A percentile compares a stretch with the other conserved stretches of the same genome.
Conservation (phyloP, 768 basidiomycete genomes). For the Porphyrellus cyaneotinctus region DNA sequence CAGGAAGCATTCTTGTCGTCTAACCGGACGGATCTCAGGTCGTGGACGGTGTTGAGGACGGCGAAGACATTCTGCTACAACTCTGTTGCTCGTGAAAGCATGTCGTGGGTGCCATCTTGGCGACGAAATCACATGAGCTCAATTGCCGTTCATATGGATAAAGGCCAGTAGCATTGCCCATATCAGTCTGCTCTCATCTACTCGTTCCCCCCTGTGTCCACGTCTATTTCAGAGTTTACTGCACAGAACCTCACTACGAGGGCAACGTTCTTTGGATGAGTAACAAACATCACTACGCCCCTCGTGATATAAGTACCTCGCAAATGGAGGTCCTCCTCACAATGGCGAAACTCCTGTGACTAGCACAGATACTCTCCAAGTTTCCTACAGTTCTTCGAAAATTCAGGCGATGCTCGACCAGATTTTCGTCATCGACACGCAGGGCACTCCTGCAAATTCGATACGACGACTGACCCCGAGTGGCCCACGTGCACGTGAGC, state of each 20-base stretch:
- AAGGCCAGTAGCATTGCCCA: too few relatives aligned
- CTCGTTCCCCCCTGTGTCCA: slow-evolving; percentile 32
- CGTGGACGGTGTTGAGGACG: slow-evolving; percentile 41
- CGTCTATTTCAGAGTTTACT: slow-evolving; percentile 24
- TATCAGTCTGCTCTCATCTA: slow-evolving; percentile 36
- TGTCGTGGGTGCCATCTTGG: slow-evolving; percentile 49
- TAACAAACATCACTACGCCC: slow-evolving; percentile 37
- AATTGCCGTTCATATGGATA: too few relatives aligned
- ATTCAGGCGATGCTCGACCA: slow-evolving; percentile 45
- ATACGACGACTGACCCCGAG: slow-evolving; percentile 33
- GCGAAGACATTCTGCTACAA: slow-evolving; percentile 43
- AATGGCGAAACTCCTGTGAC: slow-evolving; percentile 38
- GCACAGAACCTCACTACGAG: slow-evolving; percentile 33
- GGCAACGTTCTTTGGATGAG: slow-evolving; percentile 50
- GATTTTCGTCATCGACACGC: slow-evolving; percentile 39
- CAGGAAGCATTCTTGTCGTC: slow-evolving; percentile 32
- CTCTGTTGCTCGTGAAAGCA: slow-evolving; percentile 45
- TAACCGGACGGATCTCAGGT: slow-evolving; percentile 31
- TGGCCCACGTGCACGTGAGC: slow-evolving; percentile 42
- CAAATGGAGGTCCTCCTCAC: slow-evolving; percentile 45
- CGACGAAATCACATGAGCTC: too few relatives aligned
- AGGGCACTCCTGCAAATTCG: slow-evolving; percentile 34
- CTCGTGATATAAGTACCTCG: slow-evolving; percentile 55
- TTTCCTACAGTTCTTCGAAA: slow-evolving; percentile 35
- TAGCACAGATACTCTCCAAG: slow-evolving; percentile 40